These are phyloP conservation scores for Suillus subalutaceus DNA, from an alignment of 768 basidiomycete genomes.

Conservation along the genomic window DNA sequence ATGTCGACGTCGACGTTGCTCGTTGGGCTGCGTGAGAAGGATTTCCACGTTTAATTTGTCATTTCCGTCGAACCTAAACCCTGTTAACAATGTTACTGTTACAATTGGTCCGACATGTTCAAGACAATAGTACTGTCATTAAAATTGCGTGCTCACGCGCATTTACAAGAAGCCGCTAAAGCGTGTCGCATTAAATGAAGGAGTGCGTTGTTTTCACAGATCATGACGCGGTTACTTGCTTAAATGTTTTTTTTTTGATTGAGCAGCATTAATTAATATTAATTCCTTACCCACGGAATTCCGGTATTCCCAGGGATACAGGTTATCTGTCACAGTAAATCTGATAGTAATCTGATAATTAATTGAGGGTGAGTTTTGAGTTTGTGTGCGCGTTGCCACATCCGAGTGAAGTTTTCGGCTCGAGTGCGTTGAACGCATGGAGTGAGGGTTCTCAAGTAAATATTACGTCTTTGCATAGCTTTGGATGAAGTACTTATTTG, in stretches of 20 bases:
- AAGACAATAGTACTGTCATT: not conserved
- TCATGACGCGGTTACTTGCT: not conserved
- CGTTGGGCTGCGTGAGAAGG: not conserved
- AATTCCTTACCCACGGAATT: constrained; percentile 10
- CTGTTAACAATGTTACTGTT: not conserved
- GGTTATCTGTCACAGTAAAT: constrained; percentile 9
- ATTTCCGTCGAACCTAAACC: constrained; percentile 1
- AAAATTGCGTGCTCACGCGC: not conserved
- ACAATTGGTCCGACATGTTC: not conserved
- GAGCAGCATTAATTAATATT: not conserved
- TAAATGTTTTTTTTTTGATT: constrained; percentile 1
- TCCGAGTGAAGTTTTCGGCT: not conserved
- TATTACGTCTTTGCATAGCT: constrained; percentile 4
- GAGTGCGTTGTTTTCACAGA: not conserved
- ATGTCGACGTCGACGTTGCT: constrained; percentile 23
- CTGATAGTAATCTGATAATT: constrained; percentile 2
- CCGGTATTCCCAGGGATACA: constrained; percentile 12
- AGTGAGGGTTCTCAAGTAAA: not conserved
- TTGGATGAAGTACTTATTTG: constrained; percentile 7
- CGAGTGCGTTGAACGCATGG: not conserved
- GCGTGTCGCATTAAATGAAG: too few species aligned
- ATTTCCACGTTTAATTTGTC: not conserved
- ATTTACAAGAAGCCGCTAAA: not conserved
- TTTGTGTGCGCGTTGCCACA: not conserved
- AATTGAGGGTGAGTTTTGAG: constrained; percentile 3